Evolutionary conservation across 495 filamentous ascomycete genomes (phyloP), one percentile per base, ranked within the genome.

Genomic region (Penicillium diatomitis): DNA sequence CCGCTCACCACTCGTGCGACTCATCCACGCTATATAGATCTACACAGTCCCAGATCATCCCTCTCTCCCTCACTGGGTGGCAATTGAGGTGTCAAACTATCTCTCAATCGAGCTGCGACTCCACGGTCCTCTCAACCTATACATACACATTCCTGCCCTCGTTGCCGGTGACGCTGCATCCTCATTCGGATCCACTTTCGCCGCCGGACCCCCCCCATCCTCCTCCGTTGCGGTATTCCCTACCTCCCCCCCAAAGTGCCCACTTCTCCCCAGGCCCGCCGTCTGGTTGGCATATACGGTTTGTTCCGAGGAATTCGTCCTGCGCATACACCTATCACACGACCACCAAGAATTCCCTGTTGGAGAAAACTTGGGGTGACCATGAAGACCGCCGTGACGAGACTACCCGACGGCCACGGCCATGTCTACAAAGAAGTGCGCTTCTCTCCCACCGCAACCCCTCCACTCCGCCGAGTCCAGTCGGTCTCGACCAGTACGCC

Each of bases 391-490:
- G 49, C 58, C 35, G 32, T 51, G 7, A 52, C 50, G 4, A 63
- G 60, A 12, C 35, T 60, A 34, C 64, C 61, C 11, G 68, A 68
- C 36, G 67, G 69, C 48, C 69, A 69, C 49, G 64, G 66, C 44
- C 65, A 61, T 48, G 59, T 68, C 38, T 71, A 72, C 59, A 74
- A 75, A 60, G 72, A 73, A 49, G 72, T 75, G 30, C 70, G 69
- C 51, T 72, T 72, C 50, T 76, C 72, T 30, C 72, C 71, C 5
- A 67, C 67, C 9, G 52, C 66, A 38, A 63, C 70, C 8, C 70
- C 67, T 4, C 20, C 20, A 2, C 41, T 67, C 7, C 68, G 69
- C 42, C 70, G 70, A 36, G 54, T 69, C 30, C 63, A 62, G 46
- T 72, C 72, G 6, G 61, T 74, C 11, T 64, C 70, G 2, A 61